Evolutionary conservation across 805 yeast genomes (phyloP).

Genomic region (Lachancea sp.): DNA sequence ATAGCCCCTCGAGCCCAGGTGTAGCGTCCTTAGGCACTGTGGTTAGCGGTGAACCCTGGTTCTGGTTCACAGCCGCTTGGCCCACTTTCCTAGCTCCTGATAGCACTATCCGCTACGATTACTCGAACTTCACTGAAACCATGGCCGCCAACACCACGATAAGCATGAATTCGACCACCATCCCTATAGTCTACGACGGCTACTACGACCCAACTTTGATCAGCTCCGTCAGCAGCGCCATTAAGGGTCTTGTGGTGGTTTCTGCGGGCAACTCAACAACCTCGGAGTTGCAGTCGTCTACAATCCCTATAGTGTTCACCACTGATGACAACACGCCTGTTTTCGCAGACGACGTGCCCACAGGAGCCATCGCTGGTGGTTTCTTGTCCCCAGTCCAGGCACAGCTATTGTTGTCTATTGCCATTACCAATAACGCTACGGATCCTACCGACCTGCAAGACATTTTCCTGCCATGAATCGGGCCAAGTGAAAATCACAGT

Average conservation of each 20-base stretch:
- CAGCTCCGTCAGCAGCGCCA: slow-evolving; percentile 13
- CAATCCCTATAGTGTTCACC: slow-evolving; percentile 28
- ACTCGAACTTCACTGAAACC: slow-evolving; percentile 21
- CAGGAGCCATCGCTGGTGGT: slow-evolving; percentile 27
- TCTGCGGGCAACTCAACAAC: slow-evolving; percentile 19
- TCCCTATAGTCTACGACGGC: slow-evolving; percentile 28
- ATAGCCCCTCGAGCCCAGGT: slow-evolving; percentile 17
- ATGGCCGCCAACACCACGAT: slow-evolving; percentile 14
- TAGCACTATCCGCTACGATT: slow-evolving; percentile 21
- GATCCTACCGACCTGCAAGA: slow-evolving; percentile 7
- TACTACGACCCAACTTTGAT: slow-evolving; percentile 17
- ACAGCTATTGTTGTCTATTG: slow-evolving; percentile 27
- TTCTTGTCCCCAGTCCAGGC: slow-evolving; percentile 30
- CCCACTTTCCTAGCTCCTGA: slow-evolving; percentile 16
- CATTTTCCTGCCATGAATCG: slow-evolving; percentile 9
- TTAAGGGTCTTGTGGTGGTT: slow-evolving; percentile 26
- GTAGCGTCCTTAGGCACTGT: slow-evolving; percentile 24
- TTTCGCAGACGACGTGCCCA: slow-evolving; percentile 18
- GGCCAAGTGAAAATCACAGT: background rate
- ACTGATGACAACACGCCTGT: slow-evolving; percentile 17
- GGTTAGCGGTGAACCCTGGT: slow-evolving; percentile 16
- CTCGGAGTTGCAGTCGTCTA: slow-evolving; percentile 12
- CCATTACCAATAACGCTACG: slow-evolving; percentile 23
- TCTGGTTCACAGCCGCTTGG: slow-evolving; percentile 24
- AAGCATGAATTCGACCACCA: slow-evolving; percentile 14